Percentiles rank a stretch among this genome's conserved stretches.
Evolutionary conservation across 345 rosid species (phyloP).

Genomic region (Lumnitzera littorea): DNA sequence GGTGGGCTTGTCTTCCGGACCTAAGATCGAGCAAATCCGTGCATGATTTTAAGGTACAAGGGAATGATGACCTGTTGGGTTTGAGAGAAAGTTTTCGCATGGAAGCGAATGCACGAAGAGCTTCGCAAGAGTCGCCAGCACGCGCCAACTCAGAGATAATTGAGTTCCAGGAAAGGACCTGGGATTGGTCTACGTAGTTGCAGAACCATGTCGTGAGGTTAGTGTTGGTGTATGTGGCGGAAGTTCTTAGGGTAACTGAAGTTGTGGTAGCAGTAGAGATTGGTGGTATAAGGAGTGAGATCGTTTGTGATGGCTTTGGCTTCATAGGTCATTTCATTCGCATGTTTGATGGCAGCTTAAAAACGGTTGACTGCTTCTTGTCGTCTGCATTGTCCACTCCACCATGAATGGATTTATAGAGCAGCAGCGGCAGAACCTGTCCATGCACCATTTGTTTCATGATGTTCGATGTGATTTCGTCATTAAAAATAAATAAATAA

Average conservation of each 20-base stretch:
- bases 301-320: neutral
- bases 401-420: no score
- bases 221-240: conserved; percentile 20
- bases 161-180: conserved; percentile 84
- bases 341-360: no score
- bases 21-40: conserved; percentile 60
- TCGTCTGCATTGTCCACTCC: no score
- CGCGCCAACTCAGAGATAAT: conserved; percentile 82
- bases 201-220: conserved; percentile 54
- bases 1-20: conserved; percentile 78
- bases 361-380: no score
- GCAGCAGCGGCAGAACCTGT: no score
- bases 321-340: neutral
- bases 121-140: conserved; percentile 59
- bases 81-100: conserved; percentile 64
- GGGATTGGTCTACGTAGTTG: conserved; percentile 59
- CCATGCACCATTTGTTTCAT: no score
- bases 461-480: no score
- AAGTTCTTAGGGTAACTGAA: neutral
- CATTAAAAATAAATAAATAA: no score
- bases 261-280: neutral
- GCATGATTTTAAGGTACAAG: conserved; percentile 84
- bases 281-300: no score
- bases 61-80: conserved; percentile 72
- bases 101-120: conserved; percentile 72